Evolutionary conservation across 768 basidiomycete genomes (phyloP), one percentile per base, ranked within the genome.

Genomic region (Tulasnella sp.): DNA sequence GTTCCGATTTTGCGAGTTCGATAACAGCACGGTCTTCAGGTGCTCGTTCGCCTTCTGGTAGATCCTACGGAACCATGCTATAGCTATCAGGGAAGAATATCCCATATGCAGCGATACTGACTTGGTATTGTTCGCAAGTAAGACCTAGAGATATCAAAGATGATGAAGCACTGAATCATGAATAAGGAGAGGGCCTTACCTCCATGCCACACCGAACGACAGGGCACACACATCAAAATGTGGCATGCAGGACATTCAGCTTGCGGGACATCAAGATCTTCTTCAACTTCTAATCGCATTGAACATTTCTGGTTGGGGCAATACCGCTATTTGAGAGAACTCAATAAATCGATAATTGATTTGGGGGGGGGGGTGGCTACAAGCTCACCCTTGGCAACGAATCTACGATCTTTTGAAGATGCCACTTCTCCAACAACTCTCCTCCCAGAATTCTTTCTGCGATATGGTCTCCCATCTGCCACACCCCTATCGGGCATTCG

Each of bases 281-380:
- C 49, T 28, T 24, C 37, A 10, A 27, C 35, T 12, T 41, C 37
- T 2, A 51, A 41, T 16, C 39, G 37, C 12, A 22, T 33, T 6
- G 49, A 51, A 41, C 49, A 51, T 42, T 40, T 43, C 7, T 37
- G 49, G 29, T 51, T 51, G 16, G 49, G 49, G 28, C 49, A 51
- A 32, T 51, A 51, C n/a, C 40, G 33, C 49, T 51, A 16, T 28
- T 25, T 9, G 4, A 19, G 27, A 19, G 35, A 6, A 5, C 2
- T 27, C 15, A 16, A 3, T 13, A 8, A 27, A 9, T 3, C 39
- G 25, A 15, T 20, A 13, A 13, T 19, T 19, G 19, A 20, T 25
- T 40, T 40, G 6, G 39, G n/a, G 5, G 4, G 20, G 37, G 28
- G 19, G n/a, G 28, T 5, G 8, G n/a, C 13, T 16, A 25, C 19